Base-by-base conservation (phyloP, 2,329 filamentous ascomycete species). In the Calonectria pseudoturangicola region DNA sequence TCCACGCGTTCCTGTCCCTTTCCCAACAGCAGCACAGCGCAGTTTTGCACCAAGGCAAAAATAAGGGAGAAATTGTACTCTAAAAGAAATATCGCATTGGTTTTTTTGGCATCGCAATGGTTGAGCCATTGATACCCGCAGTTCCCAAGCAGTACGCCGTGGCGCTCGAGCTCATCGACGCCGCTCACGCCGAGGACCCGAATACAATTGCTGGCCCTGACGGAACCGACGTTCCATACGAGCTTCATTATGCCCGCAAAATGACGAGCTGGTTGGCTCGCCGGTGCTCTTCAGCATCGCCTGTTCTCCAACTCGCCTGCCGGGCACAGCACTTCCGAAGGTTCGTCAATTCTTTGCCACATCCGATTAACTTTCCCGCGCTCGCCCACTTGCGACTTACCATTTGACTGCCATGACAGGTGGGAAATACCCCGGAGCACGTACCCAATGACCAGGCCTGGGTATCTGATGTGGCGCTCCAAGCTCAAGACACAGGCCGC, bases 311-410 rank as follows among this genome's bases (percentile, higher is more conserved):
- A 74, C 88, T 97, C 58, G 95, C 95, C 21, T 93, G 95, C 76
- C 92, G 94, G 76, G 95, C 94, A 13, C 95, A 97, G 83, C 95
- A 98, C 83, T 94, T 97, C 79, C 90, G 92, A 66, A 92, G 94
- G 84, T 89, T 62, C 66, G 71, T 70, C 18, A 58, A 41, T n/a
- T 64, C 54, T 13, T 21, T 10, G 15, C 62, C 45, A 36, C 33
- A n/a, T 33, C 4, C 3, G 28, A 2, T 4, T 10, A 36, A n/a
- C 28, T 10, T 36, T 47, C 39, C 6, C 41, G 9, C 18, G 30
- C n/a, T 27, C 41, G 15, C 43, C 18, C n/a, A 39, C 25, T 30
- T 18, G 4, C 18, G 28, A 36, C 27, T 25, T 16, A 9, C 2
- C 21, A 43, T 58, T 62, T 74, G 21, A 70, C 67, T 8, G 58